phyloP scores from a whole-genome alignment of 2,329 filamentous ascomycete genomes.

The Catunica adiposa region DNA sequence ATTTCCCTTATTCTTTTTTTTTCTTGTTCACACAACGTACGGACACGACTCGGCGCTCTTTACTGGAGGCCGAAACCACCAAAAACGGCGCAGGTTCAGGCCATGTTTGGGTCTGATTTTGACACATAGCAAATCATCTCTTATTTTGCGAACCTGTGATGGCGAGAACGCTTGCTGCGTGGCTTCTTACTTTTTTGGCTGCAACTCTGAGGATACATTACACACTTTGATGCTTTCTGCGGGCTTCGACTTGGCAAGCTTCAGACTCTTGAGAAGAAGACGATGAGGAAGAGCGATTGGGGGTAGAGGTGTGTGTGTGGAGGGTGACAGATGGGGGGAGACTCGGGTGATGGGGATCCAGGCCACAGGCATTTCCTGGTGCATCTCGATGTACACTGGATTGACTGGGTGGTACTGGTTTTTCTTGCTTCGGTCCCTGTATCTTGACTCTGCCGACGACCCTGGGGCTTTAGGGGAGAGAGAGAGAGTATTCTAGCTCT shows the following conservation, averaged over 20 bases:
- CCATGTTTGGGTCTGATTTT: neutral
- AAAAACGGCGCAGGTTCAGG: neutral
- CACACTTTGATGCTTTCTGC: constrained; percentile 1
- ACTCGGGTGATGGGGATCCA: neutral
- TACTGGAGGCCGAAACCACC: neutral
- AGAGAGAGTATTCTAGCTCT: neutral
- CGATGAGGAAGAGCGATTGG: neutral
- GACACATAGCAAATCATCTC: too few relatives aligned
- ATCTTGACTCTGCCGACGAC: constrained; percentile 1
- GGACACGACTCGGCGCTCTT: neutral
- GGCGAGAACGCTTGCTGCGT: too few relatives aligned
- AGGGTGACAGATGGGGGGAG: constrained; percentile 2
- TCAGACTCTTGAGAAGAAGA: constrained; percentile 4
- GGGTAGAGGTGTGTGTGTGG: neutral
- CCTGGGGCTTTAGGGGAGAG: too few relatives aligned
- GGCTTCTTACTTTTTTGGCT: constrained; percentile 3
- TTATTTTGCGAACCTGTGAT: too few relatives aligned
- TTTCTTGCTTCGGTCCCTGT: neutral
- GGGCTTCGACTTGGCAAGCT: constrained; percentile 5
- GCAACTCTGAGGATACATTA: constrained; percentile 9
- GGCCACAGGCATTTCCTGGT: neutral
- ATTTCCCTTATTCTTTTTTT: constrained; percentile 7
- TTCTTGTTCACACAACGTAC: constrained; percentile 2
- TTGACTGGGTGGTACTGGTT: neutral
- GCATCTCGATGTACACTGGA: too few relatives aligned